phyloP scores from a whole-genome alignment of 176 grass and related monocot species.

The bread wheat (Triticum aestivum) region DNA sequence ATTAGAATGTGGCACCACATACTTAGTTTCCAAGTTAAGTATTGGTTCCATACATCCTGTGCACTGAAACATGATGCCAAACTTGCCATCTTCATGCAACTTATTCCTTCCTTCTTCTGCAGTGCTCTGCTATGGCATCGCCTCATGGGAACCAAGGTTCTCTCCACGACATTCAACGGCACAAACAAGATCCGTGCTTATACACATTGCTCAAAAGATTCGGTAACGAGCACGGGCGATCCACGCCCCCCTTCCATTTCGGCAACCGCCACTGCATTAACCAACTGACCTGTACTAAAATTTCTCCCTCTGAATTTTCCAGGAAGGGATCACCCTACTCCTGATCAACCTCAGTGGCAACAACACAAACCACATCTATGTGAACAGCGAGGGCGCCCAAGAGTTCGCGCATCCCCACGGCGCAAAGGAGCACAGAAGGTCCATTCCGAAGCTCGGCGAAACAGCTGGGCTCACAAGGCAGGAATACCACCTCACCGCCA shows the following conservation, averaged over 20 bases:
- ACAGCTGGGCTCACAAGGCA: slow-evolving; percentile 47
- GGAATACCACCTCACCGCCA: slow-evolving; percentile 91
- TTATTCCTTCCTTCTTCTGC: slow-evolving; percentile 26
- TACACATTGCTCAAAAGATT: slow-evolving; percentile 63
- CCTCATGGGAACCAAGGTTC: slow-evolving; percentile 70
- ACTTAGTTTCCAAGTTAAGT: background rate
- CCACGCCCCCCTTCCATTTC: background rate
- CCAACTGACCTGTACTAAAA: background rate
- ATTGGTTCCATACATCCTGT: background rate
- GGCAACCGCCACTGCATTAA: background rate
- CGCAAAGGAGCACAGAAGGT: slow-evolving; percentile 30
- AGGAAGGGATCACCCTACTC: slow-evolving; percentile 69
- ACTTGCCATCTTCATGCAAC: slow-evolving; percentile 5
- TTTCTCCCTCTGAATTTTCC: slow-evolving; percentile 10
- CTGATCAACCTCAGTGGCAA: slow-evolving; percentile 77
- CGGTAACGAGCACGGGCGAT: slow-evolving; percentile 23
- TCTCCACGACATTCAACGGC: slow-evolving; percentile 48
- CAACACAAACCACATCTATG: slow-evolving; percentile 37
- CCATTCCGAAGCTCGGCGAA: slow-evolving; percentile 30
- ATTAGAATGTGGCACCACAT: background rate
- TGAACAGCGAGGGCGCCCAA: slow-evolving; percentile 15
- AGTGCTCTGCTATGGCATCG: slow-evolving; percentile 82
- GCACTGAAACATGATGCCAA: background rate
- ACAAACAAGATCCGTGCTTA: slow-evolving; percentile 65
- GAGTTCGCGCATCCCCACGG: background rate